Evolutionary conservation across 371 early-diverging fungal species (phyloP).

Genomic region (Zancudomyces culisetae): DNA sequence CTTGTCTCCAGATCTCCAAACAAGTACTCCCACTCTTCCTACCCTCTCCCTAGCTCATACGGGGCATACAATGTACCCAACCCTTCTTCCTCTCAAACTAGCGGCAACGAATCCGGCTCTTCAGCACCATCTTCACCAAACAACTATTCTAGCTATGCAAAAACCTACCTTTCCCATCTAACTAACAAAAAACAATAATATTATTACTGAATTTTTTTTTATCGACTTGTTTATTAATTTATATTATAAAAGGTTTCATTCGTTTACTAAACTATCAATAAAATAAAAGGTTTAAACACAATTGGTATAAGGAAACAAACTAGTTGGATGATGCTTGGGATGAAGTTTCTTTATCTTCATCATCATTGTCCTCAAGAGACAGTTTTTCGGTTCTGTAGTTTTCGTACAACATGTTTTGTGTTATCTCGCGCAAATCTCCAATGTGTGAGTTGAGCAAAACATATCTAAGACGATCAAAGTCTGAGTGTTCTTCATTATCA

Average conservation of each 20-base stretch:
- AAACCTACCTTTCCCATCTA: too few relatives aligned
- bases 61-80: not conserved
- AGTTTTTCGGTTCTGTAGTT: slow-evolving; percentile 93
- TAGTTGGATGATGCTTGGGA: not conserved
- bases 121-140: too few relatives aligned
- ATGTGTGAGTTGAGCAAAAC: slow-evolving; percentile 80
- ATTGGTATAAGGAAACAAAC: too few relatives aligned
- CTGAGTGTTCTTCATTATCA: slow-evolving; percentile 73
- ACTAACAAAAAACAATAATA: too few relatives aligned
- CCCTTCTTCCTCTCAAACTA: not conserved
- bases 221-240: too few relatives aligned
- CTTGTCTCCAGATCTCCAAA: not conserved
- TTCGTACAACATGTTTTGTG: slow-evolving; percentile 86
- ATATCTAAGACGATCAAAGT: slow-evolving; percentile 83
- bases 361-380: slow-evolving; percentile 5
- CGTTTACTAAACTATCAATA: too few relatives aligned
- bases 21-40: not conserved
- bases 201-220: too few relatives aligned
- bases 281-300: too few relatives aligned
- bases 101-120: too few relatives aligned
- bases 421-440: slow-evolving; percentile 85
- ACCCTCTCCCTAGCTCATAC: not conserved
- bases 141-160: too few relatives aligned
- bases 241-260: too few relatives aligned
- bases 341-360: not conserved